Evolutionary conservation across 352 stramenopile genomes (phyloP).

Genomic region (Phytophthora cryptogea): DNA sequence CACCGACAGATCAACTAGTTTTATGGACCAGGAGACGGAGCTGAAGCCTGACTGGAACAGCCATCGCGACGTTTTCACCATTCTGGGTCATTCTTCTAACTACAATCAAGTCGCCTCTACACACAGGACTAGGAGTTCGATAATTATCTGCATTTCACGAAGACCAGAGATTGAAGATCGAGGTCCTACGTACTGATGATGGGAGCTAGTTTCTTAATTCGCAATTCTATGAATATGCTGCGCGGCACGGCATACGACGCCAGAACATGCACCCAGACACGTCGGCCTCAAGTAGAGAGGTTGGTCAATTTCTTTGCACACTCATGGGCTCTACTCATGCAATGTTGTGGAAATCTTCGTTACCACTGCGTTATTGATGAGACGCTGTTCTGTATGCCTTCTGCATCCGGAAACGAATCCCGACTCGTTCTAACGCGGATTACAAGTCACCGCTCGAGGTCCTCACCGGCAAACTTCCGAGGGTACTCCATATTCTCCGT

Average conservation of each 20-base stretch:
- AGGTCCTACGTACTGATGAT: constrained; percentile 1
- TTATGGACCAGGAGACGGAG: constrained; percentile 13
- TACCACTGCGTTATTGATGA: background rate
- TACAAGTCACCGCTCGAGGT: background rate
- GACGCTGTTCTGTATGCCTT: background rate
- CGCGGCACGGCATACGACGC: background rate
- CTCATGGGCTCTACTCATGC: background rate
- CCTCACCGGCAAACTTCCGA: background rate
- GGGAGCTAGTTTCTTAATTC: constrained; percentile 1
- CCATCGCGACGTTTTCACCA: constrained; percentile 10
- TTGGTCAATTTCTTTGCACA: background rate
- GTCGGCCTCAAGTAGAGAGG: background rate
- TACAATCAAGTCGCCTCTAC: constrained; percentile 20
- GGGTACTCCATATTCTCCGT: constrained; percentile 8
- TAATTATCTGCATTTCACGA: constrained; percentile 2
- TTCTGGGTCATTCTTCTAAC: constrained; percentile 16
- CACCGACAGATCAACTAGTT: constrained; percentile 10
- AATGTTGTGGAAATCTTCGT: background rate
- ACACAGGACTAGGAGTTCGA: constrained; percentile 12
- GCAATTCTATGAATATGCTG: background rate
- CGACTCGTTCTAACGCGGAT: background rate
- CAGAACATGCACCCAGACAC: background rate
- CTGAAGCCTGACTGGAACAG: constrained; percentile 4
- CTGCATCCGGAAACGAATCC: background rate
- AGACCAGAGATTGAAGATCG: constrained; percentile 1